These are phyloP conservation scores for Ceratocystis smalleyi DNA, from an alignment of 2,329 filamentous ascomycete genomes.

Conservation along the genomic window DNA sequence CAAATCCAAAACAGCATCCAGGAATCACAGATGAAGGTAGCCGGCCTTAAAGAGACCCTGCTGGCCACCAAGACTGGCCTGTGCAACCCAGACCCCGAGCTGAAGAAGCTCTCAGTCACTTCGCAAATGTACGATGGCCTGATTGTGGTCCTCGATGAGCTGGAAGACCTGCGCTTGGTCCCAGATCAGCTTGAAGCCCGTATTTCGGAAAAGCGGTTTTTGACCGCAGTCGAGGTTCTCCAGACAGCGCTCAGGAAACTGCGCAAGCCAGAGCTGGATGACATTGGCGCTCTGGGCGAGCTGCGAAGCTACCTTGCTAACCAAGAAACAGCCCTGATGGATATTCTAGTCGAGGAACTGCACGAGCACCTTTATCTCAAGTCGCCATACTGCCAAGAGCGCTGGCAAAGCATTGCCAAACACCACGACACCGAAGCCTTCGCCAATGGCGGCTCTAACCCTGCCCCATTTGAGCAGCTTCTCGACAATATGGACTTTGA, in stretches of 20 bases:
- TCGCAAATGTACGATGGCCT: conserved; percentile 86
- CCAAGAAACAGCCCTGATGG: conserved; percentile 79
- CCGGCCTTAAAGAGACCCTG: conserved; percentile 69
- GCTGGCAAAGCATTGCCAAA: conserved; percentile 74
- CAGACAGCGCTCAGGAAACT: conserved; percentile 75
- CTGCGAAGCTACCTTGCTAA: conserved; percentile 78
- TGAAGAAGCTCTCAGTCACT: conserved; percentile 73
- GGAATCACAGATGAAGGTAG: conserved; percentile 70
- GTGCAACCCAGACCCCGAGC: conserved; percentile 71
- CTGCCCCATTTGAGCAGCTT: conserved; percentile 42
- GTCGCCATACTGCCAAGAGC: conserved; percentile 89
- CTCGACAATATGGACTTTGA: conserved; percentile 47
- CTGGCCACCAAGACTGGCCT: conserved; percentile 65
- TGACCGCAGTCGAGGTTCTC: conserved; percentile 81
- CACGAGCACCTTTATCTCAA: conserved; percentile 96
- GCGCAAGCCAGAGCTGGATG: conserved; percentile 74
- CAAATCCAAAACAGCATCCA: conserved; percentile 94
- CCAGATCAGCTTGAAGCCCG: conserved; percentile 86
- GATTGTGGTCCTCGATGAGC: conserved; percentile 63
- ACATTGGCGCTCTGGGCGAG: conserved; percentile 77
- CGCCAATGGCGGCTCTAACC: conserved; percentile 28
- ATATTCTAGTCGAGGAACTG: conserved; percentile 91
- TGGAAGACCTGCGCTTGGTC: conserved; percentile 76
- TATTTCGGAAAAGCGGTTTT: conserved; percentile 90
- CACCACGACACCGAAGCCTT: conserved; percentile 42